phyloP scores from a whole-genome alignment of 2,329 filamentous ascomycete species.

The Cyclaneusma minus region DNA sequence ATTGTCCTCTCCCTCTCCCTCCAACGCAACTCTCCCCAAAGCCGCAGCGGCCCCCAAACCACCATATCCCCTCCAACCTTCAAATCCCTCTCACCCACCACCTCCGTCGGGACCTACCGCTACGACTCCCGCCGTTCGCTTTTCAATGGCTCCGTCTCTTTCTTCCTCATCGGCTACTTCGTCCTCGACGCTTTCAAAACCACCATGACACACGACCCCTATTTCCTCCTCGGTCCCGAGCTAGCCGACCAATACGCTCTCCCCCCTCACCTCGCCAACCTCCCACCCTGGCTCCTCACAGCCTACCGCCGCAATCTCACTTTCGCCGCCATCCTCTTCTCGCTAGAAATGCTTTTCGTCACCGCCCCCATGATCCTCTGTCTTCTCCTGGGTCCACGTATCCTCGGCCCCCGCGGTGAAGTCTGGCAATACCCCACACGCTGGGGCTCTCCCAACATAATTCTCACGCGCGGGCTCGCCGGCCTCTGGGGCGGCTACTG shows the following conservation, averaged over 20 bases:
- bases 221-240: constrained; percentile 45
- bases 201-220: constrained; percentile 59
- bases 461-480: constrained; percentile 55
- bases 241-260: constrained; percentile 24
- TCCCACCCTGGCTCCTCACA: constrained; percentile 30
- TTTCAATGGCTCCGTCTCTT: constrained; percentile 26
- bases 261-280: constrained; percentile 26
- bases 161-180: constrained; percentile 43
- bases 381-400: constrained; percentile 29
- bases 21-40: constrained; percentile 22
- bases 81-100: no score
- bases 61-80: constrained; percentile 6
- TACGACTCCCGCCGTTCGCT: constrained; percentile 27
- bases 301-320: constrained; percentile 40
- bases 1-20: constrained; percentile 24
- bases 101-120: constrained; percentile 29
- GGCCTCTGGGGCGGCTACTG: constrained; percentile 80
- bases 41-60: not conserved
- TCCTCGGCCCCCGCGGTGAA: constrained; percentile 42
- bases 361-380: constrained; percentile 42
- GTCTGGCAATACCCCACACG: constrained; percentile 45
- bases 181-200: constrained; percentile 55
- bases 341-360: constrained; percentile 45
- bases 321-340: constrained; percentile 38
- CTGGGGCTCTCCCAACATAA: constrained; percentile 33